Evolutionary conservation across 2,329 filamentous ascomycete genomes (phyloP), one percentile per base, ranked within the genome.

Genomic region (Botryosphaeria dothidea): DNA sequence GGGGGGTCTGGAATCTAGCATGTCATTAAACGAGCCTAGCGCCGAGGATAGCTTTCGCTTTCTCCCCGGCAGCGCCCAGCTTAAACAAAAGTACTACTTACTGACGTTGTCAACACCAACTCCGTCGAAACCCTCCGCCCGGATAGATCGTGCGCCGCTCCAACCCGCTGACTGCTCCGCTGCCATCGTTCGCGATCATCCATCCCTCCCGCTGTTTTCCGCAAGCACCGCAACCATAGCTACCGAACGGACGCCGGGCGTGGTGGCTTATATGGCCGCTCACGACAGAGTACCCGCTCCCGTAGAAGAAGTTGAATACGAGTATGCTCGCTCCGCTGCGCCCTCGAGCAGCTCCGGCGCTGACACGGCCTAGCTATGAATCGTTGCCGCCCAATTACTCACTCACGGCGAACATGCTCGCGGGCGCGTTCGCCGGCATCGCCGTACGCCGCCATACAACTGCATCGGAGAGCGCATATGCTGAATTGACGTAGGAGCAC

Each of bases 391-490:
- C 93, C 70, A 96, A 97, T 81, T 97, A 97, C 84, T 95, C 93
- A 72, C 85, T 98, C 75, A 82, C 90, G 69, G 92, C 95, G 77
- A 99, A 98, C 80, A 97, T 98, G 93, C 83, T 90, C 68, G 95
- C 95, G 64, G 95, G 95, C 78, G 95, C 95, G 71, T 97, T 98
- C 81, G 95, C 95, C 66, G 95, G 95, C 72, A 96, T 97, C 81
- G 92, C 93, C 73, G 92, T 96, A 88, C 72, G 89, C 74, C n/a
- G 25, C 60, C 45, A 25, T 17, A 7, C 46, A 11, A 29, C 62
- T 68, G 66, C 54, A 66, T 48, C 54, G 62, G 54, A 66, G 65
- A 63, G 66, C 65, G 62, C 52, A 66, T 45, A 62, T 61, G 63
- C 66, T 77, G 68, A 77, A 57, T 51, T 70, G 68, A 67, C 56